phyloP scores from a whole-genome alignment of 495 filamentous ascomycete genomes.

The Podospora comata region DNA sequence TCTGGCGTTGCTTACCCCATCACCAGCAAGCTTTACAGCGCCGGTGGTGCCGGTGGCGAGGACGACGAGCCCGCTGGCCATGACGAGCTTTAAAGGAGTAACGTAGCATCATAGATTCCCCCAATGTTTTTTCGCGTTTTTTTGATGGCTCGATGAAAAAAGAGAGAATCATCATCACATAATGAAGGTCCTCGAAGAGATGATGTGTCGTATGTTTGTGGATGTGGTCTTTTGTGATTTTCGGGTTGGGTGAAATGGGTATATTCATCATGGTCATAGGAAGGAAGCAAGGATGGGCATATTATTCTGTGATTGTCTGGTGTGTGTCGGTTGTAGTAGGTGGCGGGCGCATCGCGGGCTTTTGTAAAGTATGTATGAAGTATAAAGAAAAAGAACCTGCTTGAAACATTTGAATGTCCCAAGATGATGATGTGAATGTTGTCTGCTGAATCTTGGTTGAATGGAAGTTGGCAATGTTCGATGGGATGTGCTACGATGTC shows the following conservation, averaged over 20 bases:
- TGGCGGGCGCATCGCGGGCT: not conserved
- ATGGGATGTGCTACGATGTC: no score
- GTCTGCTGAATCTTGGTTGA: no score
- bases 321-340: not conserved
- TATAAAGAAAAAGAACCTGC: not conserved
- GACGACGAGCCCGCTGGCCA: slow-evolving; percentile 74
- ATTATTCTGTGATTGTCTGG: not conserved
- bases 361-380: not conserved
- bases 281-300: not conserved
- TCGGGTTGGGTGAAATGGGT: not conserved
- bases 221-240: not conserved
- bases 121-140: slow-evolving; percentile 22
- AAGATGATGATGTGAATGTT: not conserved
- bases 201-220: not conserved
- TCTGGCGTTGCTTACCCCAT: slow-evolving; percentile 96
- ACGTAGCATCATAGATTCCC: slow-evolving; percentile 37
- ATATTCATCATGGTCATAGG: not conserved
- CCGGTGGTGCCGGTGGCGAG: slow-evolving; percentile 58
- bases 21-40: slow-evolving; percentile 92
- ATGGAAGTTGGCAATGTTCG: no score
- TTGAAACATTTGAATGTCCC: not conserved
- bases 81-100: slow-evolving; percentile 76
- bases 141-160: slow-evolving; percentile 29
- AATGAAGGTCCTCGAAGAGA: not conserved
- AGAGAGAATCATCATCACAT: slow-evolving; percentile 10